Evolutionary conservation across 306 rosid species (phyloP), one percentile per base, ranked within the genome.

Genomic region (Senna tora): DNA sequence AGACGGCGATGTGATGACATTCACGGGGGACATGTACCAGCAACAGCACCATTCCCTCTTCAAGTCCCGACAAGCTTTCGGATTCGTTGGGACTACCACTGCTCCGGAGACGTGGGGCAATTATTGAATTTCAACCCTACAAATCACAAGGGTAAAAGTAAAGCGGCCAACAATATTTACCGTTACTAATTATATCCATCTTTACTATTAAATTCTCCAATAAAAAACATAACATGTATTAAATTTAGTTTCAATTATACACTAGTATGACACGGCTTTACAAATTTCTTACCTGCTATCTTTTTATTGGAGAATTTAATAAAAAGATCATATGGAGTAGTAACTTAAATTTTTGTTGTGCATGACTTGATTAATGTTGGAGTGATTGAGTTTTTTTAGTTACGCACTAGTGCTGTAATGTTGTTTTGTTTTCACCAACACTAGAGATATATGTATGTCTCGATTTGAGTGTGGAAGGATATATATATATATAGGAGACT

Each of bases 21-120:
- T 81, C 84, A 71, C 94, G 17, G 88, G 82, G 10, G 84, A 82
- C 30, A 71, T 80, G 1, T 77, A 69, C 41, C 64, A 80, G 1
- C 75, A 80, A 17, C 81, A 77, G n/a, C 82, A 58, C 52, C 83
- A 76, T 54, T 33, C 82, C 20, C 42, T 84, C 74, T 61, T 85
- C 73, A 87, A 81, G 80, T 36, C 81, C 32, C 87, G 80, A 63
- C 95, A 86, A 71, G 80, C 80, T 22, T 95, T 87, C 72, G 99
- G 96, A 62, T 94, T 84, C 64, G 65, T 80, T 38, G 90, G 84
- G 70, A 79, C 87, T 53, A 46, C 81, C 21, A 43, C 87, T 72
- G 83, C 86, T 75, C 80, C 96, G 1, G 87, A 86, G 30, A 76
- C 87, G 4, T 90, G 96, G 96, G 83, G 77, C 38, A 82, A 84